Evolutionary conservation across 2,329 filamentous ascomycete genomes (phyloP).

Genomic region (Chalara sp.): DNA sequence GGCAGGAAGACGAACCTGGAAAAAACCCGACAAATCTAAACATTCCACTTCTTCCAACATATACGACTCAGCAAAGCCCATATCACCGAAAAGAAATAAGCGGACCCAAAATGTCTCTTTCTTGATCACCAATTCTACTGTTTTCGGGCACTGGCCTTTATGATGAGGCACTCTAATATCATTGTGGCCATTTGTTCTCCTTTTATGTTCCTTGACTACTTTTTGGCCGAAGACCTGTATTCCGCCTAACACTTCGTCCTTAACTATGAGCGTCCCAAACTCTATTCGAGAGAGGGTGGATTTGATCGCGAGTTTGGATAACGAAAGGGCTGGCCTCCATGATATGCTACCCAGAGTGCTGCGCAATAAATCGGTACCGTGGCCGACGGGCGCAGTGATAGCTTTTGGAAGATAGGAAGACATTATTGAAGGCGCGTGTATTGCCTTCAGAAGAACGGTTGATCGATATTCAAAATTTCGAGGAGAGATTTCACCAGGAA

Average conservation of each 20-base stretch:
- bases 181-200: conserved; percentile 29
- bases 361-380: conserved; percentile 33
- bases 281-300: conserved; percentile 41
- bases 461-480: not conserved
- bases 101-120: conserved; percentile 66
- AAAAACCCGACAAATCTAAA: conserved; percentile 59
- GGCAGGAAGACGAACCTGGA: conserved; percentile 43
- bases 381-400: conserved; percentile 31
- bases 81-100: conserved; percentile 62
- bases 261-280: conserved; percentile 39
- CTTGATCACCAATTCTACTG: conserved; percentile 51
- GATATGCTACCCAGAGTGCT: conserved; percentile 35
- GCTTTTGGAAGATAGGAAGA: conserved; percentile 30
- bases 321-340: conserved; percentile 28
- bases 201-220: conserved; percentile 31
- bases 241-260: conserved; percentile 38
- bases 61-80: conserved; percentile 63
- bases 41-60: conserved; percentile 68
- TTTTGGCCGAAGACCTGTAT: conserved; percentile 40
- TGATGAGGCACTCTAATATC: conserved; percentile 21
- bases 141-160: conserved; percentile 30
- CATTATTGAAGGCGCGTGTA: conserved; percentile 11
- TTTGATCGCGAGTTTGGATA: conserved; percentile 40
- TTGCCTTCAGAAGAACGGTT: not conserved
- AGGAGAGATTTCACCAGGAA: not conserved